Evolutionary conservation across 2,329 filamentous ascomycete genomes (phyloP), one percentile per base, ranked within the genome.

Genomic region (Neofusicoccum parvum): DNA sequence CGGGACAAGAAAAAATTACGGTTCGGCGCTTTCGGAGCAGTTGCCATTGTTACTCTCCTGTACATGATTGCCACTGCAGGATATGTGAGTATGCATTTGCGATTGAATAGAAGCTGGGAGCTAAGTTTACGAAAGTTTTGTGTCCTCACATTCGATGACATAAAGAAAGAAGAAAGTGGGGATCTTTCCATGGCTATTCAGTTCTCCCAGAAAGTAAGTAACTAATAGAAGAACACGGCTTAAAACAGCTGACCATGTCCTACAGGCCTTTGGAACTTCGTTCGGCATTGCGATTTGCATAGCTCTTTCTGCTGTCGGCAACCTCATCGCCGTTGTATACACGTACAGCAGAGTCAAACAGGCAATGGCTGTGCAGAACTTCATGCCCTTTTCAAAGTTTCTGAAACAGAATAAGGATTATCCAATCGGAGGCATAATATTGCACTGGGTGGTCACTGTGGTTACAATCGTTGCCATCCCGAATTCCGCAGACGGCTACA

Each of bases 11-110:
- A 6, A 3, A 34, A 23, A 2, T 14, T 50, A 1, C 15, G 48
- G 15, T 27, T 32, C 11, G 77, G 76, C 15, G 74, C 77, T 17
- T 75, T 76, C 27, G 67, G 76, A 15, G 75, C 77, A 3, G 71
- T 78, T 15, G 68, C 69, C 9, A 66, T 68, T 3, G 73, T 78
- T 46, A 78, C 76, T 27, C 46, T 78, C 32, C 69, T 80, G 4
- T 80, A 79, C 66, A 66, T 79, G 11, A 68, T 79, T 46, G 75
- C 76, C 34, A 78, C 78, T 45, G 70, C 78, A 41, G 73, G 75
- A 5, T 79, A 78, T 62, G 75, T 79, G 66, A 71, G 73, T 2
- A 9, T 15, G 4, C 7, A 50, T 2, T 32, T 3, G 3, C 5
- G 9, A 12, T 2, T 12, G 36, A 66, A 48, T 48, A 6, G 60